phyloP scores from a whole-genome alignment of 2,329 filamentous ascomycete species.

The Cladosporium colombiae region DNA sequence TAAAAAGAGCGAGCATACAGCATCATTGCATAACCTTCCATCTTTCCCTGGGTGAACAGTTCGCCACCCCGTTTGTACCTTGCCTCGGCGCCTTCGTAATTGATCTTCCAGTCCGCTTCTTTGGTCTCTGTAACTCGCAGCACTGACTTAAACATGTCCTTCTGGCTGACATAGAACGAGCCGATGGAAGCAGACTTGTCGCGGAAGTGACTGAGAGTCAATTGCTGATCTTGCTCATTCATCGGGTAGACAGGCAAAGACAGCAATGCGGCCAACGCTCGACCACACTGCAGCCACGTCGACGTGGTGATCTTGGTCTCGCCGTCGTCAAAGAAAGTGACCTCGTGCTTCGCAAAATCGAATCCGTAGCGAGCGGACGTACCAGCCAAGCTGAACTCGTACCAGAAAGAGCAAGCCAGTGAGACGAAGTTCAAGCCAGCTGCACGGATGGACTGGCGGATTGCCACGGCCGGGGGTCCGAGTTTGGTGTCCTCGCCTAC shows the following conservation, averaged over 20 bases:
- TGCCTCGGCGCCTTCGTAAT: constrained; percentile 34
- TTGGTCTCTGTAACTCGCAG: constrained; percentile 38
- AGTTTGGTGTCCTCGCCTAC: constrained; percentile 28
- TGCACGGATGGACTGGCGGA: constrained; percentile 30
- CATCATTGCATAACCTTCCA: constrained; percentile 48
- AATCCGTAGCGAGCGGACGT: constrained; percentile 33
- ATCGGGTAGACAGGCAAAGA: constrained; percentile 30
- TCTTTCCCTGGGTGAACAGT: constrained; percentile 45
- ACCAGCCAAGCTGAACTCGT: constrained; percentile 32
- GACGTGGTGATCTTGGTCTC: constrained; percentile 35
- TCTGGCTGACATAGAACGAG: constrained; percentile 40
- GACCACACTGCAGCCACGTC: constrained; percentile 38
- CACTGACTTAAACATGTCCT: constrained; percentile 42
- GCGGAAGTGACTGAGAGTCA: constrained; percentile 27
- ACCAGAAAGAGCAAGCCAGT: constrained; percentile 37
- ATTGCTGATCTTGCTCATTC: constrained; percentile 19
- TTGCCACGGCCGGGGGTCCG: constrained; percentile 19
- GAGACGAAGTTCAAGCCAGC: constrained; percentile 28
- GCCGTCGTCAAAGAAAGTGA: constrained; percentile 33
- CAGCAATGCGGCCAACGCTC: constrained; percentile 38
- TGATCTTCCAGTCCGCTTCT: constrained; percentile 40
- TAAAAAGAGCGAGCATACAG: constrained; percentile 60
- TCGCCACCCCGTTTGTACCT: constrained; percentile 53
- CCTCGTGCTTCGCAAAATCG: constrained; percentile 29
- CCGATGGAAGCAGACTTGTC: constrained; percentile 38